Conservation (phyloP, 768 basidiomycete genomes). For the Rhizopogon vinicolor region DNA sequence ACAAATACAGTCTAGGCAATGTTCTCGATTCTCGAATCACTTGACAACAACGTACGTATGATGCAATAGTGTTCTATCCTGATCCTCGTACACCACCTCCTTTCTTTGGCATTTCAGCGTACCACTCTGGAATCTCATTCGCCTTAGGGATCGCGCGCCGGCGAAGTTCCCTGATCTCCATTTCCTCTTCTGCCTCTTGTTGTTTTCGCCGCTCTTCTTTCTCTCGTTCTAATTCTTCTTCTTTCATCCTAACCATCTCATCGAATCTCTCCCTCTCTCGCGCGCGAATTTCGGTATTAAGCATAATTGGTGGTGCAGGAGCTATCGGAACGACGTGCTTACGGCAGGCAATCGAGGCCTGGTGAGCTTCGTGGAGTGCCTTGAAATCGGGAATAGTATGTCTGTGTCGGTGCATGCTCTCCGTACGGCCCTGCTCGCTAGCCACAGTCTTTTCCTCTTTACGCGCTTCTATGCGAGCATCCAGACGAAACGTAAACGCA, state of each 20-base stretch:
- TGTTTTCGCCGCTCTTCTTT: slow-evolving; percentile 43
- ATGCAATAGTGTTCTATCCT: slow-evolving; percentile 1
- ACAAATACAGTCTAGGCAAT: slow-evolving; percentile 9
- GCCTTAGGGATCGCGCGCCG: slow-evolving; percentile 63
- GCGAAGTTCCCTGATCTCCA: slow-evolving; percentile 56
- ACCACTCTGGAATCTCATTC: slow-evolving; percentile 75
- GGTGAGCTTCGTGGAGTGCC: slow-evolving; percentile 45
- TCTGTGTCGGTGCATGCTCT: slow-evolving; percentile 15
- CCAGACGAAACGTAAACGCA: slow-evolving; percentile 50
- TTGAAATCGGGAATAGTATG: slow-evolving; percentile 50
- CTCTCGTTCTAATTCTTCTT: slow-evolving; percentile 43
- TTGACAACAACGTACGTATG: not conserved
- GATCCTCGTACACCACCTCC: slow-evolving; percentile 20
- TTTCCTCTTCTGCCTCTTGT: slow-evolving; percentile 53
- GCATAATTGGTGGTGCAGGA: slow-evolving; percentile 37
- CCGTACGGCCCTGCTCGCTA: slow-evolving; percentile 7
- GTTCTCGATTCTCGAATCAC: slow-evolving; percentile 9
- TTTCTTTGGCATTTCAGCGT: slow-evolving; percentile 63
- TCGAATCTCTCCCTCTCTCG: slow-evolving; percentile 65
- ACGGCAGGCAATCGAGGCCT: slow-evolving; percentile 30
- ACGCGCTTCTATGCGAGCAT: slow-evolving; percentile 45
- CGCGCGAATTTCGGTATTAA: slow-evolving; percentile 53
- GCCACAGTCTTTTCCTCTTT: slow-evolving; percentile 27
- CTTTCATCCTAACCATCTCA: slow-evolving; percentile 48
- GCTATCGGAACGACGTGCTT: slow-evolving; percentile 45